Evolutionary conservation across 2,329 filamentous ascomycete species (phyloP), one percentile per base, ranked within the genome.

Genomic region (Phialemoniopsis sp.): DNA sequence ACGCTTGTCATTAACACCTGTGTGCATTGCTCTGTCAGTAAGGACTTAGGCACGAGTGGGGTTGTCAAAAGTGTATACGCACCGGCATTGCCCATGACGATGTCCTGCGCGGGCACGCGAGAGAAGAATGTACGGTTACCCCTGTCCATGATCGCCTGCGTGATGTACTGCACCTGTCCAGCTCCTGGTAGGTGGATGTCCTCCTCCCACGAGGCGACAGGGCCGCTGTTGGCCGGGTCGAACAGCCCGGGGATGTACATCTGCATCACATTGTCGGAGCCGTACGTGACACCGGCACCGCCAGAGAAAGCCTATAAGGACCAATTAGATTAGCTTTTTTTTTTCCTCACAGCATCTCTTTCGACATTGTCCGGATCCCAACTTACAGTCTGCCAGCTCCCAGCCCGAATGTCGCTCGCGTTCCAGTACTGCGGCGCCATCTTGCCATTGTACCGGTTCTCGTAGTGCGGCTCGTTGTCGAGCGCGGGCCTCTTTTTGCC

Each of bases 401-500:
- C 46, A 29, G 38, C 28, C 8, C 48, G 42, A n/a, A 47, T 36
- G 31, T 50, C 46, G 35, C 37, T 45, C 6, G 46, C 48, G 34
- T 49, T 50, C 48, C 48, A 50, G 30, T 37, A 45, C 3, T 38
- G 29, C 15, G 45, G 38, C 5, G 35, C 28, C 9, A 18, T 33
- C 10, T 49, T 49, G 13, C 36, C 46, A 30, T 50, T 40, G 29
- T 45, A 47, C 26, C 46, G 41, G 15, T 42, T 41, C 41, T 50
- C 48, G 18, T 49, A 50, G 21, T 47, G 46, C 18, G 46, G 34
- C 38, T 50, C 48, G 32, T 47, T 49, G 36, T 50, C 48, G 6
- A 50, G 32, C 16, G 40, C 48, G 4, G 48, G 48, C 16, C 46
- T 36, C 16, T 37, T 43, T 13, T 37, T 45, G 4, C 42, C 42